These are phyloP conservation scores for Hagleromyces aurorensis DNA, from an alignment of 805 yeast species.

Conservation along the genomic window DNA sequence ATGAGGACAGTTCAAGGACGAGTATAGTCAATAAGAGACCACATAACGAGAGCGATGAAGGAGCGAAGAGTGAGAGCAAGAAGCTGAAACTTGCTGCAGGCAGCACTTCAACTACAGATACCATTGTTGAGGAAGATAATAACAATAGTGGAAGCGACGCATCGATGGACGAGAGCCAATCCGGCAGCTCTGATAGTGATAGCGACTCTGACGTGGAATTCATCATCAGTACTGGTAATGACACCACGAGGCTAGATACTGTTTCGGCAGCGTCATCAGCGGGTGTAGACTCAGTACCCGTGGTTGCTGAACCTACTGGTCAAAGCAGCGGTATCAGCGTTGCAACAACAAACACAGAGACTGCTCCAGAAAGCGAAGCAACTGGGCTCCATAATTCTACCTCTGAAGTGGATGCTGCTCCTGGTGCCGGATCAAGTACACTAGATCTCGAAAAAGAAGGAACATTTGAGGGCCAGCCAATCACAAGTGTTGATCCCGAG, in stretches of 20 bases:
- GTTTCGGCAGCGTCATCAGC: constrained; percentile 13
- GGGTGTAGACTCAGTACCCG: too few species aligned
- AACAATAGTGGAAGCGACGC: constrained; percentile 31
- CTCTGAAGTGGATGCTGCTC: constrained; percentile 13
- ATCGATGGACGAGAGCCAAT: constrained; percentile 39
- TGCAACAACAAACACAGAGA: constrained; percentile 4
- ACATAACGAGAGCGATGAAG: constrained; percentile 10
- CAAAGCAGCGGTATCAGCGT: constrained; percentile 10
- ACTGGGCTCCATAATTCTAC: constrained; percentile 4
- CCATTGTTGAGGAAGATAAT: constrained; percentile 14
- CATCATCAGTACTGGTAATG: constrained; percentile 49
- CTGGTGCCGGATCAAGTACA: constrained; percentile 19
- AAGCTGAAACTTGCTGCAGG: too few species aligned
- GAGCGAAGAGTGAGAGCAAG: constrained; percentile 6
- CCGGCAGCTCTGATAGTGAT: constrained; percentile 38
- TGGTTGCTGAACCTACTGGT: constrained; percentile 11
- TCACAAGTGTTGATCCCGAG: constrained; percentile 73
- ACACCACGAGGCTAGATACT: constrained; percentile 22
- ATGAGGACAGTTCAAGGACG: constrained; percentile 11
- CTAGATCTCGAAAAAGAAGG: constrained; percentile 31
- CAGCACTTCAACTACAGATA: constrained; percentile 7
- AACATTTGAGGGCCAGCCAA: constrained; percentile 64
- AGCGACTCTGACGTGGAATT: constrained; percentile 72
- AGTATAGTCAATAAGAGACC: constrained; percentile 14
- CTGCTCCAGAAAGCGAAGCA: constrained; percentile 4